Conservation (phyloP, 2,329 filamentous ascomycete genomes). For the Fusarium zealandicum region DNA sequence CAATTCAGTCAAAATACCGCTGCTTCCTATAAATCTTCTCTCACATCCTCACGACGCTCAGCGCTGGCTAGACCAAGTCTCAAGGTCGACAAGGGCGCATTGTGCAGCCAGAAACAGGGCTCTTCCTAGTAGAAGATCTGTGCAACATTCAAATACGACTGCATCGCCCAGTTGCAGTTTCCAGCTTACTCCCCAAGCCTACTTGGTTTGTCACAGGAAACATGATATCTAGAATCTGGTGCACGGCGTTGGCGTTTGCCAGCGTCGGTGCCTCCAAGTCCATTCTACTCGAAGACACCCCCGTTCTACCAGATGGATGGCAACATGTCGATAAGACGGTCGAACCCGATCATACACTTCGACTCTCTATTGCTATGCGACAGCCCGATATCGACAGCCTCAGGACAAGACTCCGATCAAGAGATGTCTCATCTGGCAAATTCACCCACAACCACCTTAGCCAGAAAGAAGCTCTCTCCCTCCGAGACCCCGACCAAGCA, state of each 20-base stretch:
- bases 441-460: conserved; percentile 43
- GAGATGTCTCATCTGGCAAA: conserved; percentile 19
- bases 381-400: conserved; percentile 44
- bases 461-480: conserved; percentile 45
- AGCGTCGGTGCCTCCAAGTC: conserved; percentile 32
- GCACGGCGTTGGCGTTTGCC: conserved; percentile 35
- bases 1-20: neutral
- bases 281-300: conserved; percentile 40
- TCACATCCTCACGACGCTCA: neutral
- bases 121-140: neutral
- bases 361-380: conserved; percentile 45
- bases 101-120: neutral
- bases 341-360: conserved; percentile 37
- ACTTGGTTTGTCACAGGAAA: neutral
- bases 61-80: neutral
- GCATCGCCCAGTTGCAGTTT: neutral
- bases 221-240: conserved; percentile 26
- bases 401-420: conserved; percentile 34
- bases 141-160: conserved; percentile 1
- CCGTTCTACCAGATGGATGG: conserved; percentile 44
- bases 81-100: neutral
- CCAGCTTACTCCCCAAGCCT: too few species aligned
- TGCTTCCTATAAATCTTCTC: neutral
- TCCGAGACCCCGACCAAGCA: conserved; percentile 46
- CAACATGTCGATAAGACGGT: conserved; percentile 32